Percentiles rank a stretch among this genome's conserved stretches.
phyloP scores from a whole-genome alignment of 441 rosid genomes.

The Pelargonium citronellum region DNA sequence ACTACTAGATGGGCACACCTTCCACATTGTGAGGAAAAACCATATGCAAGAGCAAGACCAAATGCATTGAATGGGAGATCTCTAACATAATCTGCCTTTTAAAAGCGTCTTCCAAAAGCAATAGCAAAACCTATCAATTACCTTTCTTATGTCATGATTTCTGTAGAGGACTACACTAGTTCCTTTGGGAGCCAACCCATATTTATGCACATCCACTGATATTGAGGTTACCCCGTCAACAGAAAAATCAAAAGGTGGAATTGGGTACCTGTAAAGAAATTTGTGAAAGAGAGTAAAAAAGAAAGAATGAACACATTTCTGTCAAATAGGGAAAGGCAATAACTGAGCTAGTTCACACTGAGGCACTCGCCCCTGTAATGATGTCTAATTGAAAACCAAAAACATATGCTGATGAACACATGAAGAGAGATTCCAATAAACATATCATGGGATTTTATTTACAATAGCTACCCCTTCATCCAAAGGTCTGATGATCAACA shows the following conservation, averaged over 20 bases:
- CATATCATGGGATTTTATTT: not conserved
- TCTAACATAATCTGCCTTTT: not conserved
- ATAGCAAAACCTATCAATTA: slow-evolving; percentile 17
- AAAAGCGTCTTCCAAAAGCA: slow-evolving; percentile 15
- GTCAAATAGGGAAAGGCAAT: not conserved
- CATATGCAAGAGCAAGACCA: not conserved
- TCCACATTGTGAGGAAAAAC: not conserved
- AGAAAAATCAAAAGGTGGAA: slow-evolving; percentile 84
- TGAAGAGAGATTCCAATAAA: not conserved
- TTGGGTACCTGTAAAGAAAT: slow-evolving; percentile 48
- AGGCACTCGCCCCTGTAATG: too few species aligned
- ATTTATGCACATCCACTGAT: slow-evolving; percentile 88
- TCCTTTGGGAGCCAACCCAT: slow-evolving; percentile 96
- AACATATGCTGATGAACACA: not conserved
- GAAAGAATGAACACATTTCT: not conserved
- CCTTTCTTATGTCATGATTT: slow-evolving; percentile 95
- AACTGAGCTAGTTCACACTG: not conserved
- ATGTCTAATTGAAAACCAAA: not conserved
- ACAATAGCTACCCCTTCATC: not conserved
- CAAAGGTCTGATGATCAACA: not conserved
- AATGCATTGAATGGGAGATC: not conserved
- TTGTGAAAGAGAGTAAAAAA: not conserved
- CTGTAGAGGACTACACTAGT: slow-evolving; percentile 88
- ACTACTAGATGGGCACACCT: not conserved
- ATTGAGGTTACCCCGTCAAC: slow-evolving; percentile 87